Evolutionary conservation across 192 early-diverging fungal species (phyloP), one percentile per base, ranked within the genome.

Genomic region (Spizellomyces punctatus): DNA sequence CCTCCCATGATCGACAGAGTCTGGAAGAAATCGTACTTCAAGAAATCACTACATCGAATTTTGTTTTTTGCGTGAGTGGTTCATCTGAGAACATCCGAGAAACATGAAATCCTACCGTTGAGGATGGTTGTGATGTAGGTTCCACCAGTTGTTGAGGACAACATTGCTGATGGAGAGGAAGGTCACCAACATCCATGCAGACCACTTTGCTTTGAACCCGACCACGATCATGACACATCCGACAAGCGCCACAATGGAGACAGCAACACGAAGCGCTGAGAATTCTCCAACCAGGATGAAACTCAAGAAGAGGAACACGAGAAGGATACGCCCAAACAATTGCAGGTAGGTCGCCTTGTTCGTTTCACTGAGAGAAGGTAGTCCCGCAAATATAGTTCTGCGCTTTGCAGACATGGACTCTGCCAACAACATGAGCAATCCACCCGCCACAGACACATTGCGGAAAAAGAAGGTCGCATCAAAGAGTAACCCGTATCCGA

Each of bases 21-120:
- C 81, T 98, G 96, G 90, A 97, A 98, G 78, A 98, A 98, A 83
- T 98, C 96, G 78, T 97, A 98, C 76, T 96, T 92, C 69, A 95
- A 89, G 79, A 96, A 98, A 66, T 98, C 95, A 10, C 85, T 78
- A 41, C 68, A 47, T 10, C 50, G 66, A 46, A 3, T 36, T 36
- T 3, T n/a, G n/a, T n/a, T 36, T 36, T 36, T 36, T 36, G 27
- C 27, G 27, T 36, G 27, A 36, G 27, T 36, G 27, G 27, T 3
- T 36, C 27, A 36, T 36, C 27, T 16, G 8, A 57, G 22, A 54
- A 6, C 10, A 14, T 58, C 52, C 21, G 19, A 67, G 10, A 41
- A 41, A 16, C 36, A 55, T 43, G 57, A 6, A 16, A 65, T 49
- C 41, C 45, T 75, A 81, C 76, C 90, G 82, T 73, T 92, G 90